Percentiles rank a stretch among this genome's conserved stretches.
Conservation (phyloP, 352 stramenopile species). For the Phytophthora ohioensis region DNA sequence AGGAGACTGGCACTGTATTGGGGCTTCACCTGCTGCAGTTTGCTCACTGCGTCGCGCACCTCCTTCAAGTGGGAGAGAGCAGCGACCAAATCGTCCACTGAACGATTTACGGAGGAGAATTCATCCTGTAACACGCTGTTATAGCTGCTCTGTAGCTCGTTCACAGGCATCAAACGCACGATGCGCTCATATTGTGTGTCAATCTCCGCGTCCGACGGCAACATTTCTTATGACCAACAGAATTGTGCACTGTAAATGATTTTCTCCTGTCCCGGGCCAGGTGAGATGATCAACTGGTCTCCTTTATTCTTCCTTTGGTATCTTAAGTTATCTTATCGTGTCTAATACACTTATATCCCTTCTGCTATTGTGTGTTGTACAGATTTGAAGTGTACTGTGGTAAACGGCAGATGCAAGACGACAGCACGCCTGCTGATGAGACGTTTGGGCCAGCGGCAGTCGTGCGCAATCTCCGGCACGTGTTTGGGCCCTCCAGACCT, state of each 20-base stretch:
- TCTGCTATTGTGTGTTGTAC: too few species aligned
- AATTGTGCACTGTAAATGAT: not conserved
- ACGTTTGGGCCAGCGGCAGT: too few species aligned
- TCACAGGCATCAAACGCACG: slow-evolving; percentile 10
- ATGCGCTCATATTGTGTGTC: slow-evolving; percentile 11
- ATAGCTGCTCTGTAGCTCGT: slow-evolving; percentile 3
- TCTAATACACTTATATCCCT: too few species aligned
- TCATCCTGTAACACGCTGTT: slow-evolving; percentile 3
- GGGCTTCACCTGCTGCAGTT: slow-evolving; percentile 3
- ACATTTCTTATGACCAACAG: not conserved
- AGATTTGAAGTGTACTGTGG: too few species aligned
- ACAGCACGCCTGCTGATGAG: too few species aligned
- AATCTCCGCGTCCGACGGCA: slow-evolving; percentile 1
- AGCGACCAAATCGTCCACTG: not conserved
- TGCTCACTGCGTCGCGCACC: slow-evolving; percentile 3
- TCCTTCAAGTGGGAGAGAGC: slow-evolving; percentile 6
- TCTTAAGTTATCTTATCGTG: too few species aligned
- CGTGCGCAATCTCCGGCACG: too few species aligned
- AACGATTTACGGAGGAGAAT: not conserved
- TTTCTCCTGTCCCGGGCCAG: not conserved
- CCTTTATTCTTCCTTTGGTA: too few species aligned
- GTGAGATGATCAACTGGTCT: not conserved
- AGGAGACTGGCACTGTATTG: not conserved
- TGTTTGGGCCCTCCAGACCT: too few species aligned
- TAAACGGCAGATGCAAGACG: too few species aligned